A percentile compares a stretch with the other conserved stretches of the same genome.
Conservation (phyloP, 1,139 yeast genomes). For the Candida buenavistaensis region DNA sequence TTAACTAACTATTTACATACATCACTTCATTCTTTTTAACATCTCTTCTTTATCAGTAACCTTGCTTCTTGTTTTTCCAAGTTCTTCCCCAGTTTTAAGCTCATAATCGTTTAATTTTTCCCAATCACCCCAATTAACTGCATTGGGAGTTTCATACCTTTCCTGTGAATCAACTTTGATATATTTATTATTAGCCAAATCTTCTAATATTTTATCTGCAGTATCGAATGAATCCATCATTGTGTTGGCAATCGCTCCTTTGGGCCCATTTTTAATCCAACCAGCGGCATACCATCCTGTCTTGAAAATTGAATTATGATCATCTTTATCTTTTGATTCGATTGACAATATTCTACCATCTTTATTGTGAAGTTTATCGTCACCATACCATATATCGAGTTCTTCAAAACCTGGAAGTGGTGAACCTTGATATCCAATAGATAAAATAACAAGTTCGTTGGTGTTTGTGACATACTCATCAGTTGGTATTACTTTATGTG, state of each 20-base stretch:
- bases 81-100: constrained; percentile 40
- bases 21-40: constrained; percentile 31
- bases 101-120: constrained; percentile 56
- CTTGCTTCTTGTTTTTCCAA: constrained; percentile 61
- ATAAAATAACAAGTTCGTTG: constrained; percentile 73
- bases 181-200: constrained; percentile 39
- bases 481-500: constrained; percentile 43
- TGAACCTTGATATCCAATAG: constrained; percentile 81
- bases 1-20: no score
- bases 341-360: constrained; percentile 56
- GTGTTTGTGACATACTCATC: constrained; percentile 36
- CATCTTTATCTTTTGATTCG: constrained; percentile 21
- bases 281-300: constrained; percentile 81
- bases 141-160: constrained; percentile 17
- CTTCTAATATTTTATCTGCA: constrained; percentile 63
- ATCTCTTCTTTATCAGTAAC: constrained; percentile 50
- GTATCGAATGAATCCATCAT: constrained; percentile 83
- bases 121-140: constrained; percentile 73
- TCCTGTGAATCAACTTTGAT: constrained; percentile 16
- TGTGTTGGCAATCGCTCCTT: constrained; percentile 90
- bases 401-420: constrained; percentile 60
- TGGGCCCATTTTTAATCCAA: constrained; percentile 88
- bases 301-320: constrained; percentile 21
- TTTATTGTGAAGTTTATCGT: constrained; percentile 58
- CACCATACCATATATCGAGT: constrained; percentile 56